These are phyloP conservation scores for Fistulinella prunicolor DNA, from an alignment of 768 basidiomycete genomes.

Conservation along the genomic window DNA sequence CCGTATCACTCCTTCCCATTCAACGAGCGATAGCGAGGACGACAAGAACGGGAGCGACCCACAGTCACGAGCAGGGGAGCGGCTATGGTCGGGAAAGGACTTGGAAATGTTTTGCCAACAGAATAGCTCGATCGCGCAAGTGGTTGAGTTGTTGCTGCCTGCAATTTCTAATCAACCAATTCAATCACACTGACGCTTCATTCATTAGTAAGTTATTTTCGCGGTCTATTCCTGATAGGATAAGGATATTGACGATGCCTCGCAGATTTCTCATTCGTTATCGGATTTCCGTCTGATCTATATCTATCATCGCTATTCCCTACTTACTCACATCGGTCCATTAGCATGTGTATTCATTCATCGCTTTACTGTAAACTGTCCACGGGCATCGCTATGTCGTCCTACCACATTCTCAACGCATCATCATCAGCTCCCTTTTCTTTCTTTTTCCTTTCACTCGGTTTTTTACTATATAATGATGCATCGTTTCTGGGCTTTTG, in stretches of 20 bases:
- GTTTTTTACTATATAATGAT: constrained; percentile 18
- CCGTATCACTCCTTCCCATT: constrained; percentile 20
- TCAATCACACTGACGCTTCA: constrained; percentile 19
- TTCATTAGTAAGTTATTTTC: constrained; percentile 21
- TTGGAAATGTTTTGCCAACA: constrained; percentile 82
- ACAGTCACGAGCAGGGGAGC: constrained; percentile 42
- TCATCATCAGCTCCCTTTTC: constrained; percentile 2
- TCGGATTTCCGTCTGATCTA: constrained; percentile 18
- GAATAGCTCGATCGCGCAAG: constrained; percentile 79
- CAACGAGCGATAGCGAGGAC: constrained; percentile 30
- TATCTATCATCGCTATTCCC: constrained; percentile 28
- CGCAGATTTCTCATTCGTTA: constrained; percentile 19
- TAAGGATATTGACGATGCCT: constrained; percentile 11
- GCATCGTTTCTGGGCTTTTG: constrained; percentile 9
- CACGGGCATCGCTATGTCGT: constrained; percentile 27
- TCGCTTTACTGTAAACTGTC: constrained; percentile 24
- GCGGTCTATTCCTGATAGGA: neutral
- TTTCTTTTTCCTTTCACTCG: constrained; percentile 1
- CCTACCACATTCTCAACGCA: constrained; percentile 24
- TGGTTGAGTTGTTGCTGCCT: constrained; percentile 63
- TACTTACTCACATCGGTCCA: constrained; percentile 25
- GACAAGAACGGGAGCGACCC: constrained; percentile 31
- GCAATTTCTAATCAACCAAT: constrained; percentile 41
- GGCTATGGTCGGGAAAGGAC: constrained; percentile 77
- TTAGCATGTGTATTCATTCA: constrained; percentile 31